Conservation (phyloP, 805 yeast species). For the Debaryomyces hansenii region DNA sequence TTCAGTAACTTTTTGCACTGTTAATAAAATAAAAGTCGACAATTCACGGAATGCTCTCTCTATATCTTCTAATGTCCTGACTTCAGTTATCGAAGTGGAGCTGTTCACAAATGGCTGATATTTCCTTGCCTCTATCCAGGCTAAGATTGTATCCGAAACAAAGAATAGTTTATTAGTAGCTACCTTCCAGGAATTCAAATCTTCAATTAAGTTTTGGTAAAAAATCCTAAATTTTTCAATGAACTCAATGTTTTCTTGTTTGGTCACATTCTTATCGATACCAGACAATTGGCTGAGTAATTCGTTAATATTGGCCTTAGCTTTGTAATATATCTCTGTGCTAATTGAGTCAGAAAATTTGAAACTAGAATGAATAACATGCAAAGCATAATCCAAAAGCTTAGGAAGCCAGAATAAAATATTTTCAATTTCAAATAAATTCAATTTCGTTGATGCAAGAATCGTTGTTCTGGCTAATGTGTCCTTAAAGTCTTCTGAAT, state of each 20-base stretch:
- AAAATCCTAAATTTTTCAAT: conserved; percentile 20
- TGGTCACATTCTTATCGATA: conserved; percentile 19
- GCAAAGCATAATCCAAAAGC: conserved; percentile 34
- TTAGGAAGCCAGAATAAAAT: conserved; percentile 33
- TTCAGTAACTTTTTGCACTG: conserved; percentile 60
- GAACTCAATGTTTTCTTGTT: conserved; percentile 14
- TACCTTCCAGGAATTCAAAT: conserved; percentile 36
- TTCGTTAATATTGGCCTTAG: conserved; percentile 15
- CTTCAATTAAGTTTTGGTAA: conserved; percentile 18
- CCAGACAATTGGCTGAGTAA: conserved; percentile 12
- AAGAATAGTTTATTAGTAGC: conserved; percentile 37
- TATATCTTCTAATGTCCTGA: conserved; percentile 30
- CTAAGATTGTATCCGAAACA: conserved; percentile 46
- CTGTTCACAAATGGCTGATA: conserved; percentile 19
- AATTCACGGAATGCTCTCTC: conserved; percentile 52
- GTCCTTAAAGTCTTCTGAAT: conserved; percentile 6
- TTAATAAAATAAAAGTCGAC: conserved; percentile 59
- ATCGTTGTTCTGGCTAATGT: conserved; percentile 15
- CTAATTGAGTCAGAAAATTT: conserved; percentile 8
- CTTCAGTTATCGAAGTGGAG: conserved; percentile 19
- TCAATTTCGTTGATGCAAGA: conserved; percentile 16
- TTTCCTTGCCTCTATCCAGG: conserved; percentile 42
- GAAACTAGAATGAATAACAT: conserved; percentile 11
- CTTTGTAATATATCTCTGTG: conserved; percentile 13
- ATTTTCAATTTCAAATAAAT: conserved; percentile 14